Evolutionary conservation across 495 filamentous ascomycete genomes (phyloP), one percentile per base, ranked within the genome.

Genomic region (Aspergillus steynii): DNA sequence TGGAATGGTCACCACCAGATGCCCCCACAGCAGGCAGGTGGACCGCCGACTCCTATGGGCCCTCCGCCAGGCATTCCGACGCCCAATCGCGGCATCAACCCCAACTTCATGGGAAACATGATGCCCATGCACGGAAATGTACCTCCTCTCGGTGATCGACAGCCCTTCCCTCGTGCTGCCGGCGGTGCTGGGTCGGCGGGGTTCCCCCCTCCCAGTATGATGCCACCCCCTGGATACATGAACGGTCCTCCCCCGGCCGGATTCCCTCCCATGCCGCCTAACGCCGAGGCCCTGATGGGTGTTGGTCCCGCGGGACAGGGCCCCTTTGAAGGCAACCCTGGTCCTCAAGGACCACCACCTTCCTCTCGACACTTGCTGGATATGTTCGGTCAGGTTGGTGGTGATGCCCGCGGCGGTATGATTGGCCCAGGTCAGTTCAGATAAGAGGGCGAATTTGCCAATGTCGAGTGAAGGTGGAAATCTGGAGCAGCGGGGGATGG

Each of bases 181-280:
- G 58, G 55, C 45, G 67, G 61, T n/a, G 56, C 50, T 56, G 60
- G 61, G 55, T 42, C 67, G 2, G 60, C 55, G 20, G 66, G 50
- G 7, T 69, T 70, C 53, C 65, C 61, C 12, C 77, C 71, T 58
- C 80, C 76, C 1, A 80, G 79, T 42, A 81, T 83, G 78, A 77
- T 80, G 68, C 81, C 78, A 15, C 81, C 79, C 37, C 81, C 81
- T 1, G 82, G 80, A 26, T 84, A 80, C 62, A 78, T 80, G 73
- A 77, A 74, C 54, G 76, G 70, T 1, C 77, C 75, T 42, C 75
- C 73, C 1, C 80, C 78, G 14, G 70, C 78, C 20, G 79, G 78
- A 6, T 83, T 82, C 56, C 74, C 77, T 45, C 77, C 74, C 20
- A 75, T 79, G 71, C 78, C 77, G 5, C 80, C 69, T 52, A 79